Evolutionary conservation across 371 early-diverging fungal genomes (phyloP).

Genomic region (Caulochytrium protostelioides): DNA sequence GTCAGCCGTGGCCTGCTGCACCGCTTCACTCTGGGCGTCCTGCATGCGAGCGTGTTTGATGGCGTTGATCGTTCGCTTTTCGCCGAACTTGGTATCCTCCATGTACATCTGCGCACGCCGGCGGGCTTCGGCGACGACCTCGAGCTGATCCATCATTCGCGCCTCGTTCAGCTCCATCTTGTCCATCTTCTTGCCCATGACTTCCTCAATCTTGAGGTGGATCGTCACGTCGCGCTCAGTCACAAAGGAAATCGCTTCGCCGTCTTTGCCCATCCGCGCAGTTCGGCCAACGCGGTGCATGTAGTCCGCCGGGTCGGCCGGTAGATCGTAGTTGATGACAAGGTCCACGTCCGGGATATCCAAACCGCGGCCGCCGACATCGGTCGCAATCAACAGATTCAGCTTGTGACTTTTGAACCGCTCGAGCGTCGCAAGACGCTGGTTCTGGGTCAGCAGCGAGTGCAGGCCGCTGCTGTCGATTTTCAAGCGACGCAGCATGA

Average conservation of each 20-base stretch:
- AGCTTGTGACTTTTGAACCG: slow-evolving; percentile 74
- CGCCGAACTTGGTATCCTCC: slow-evolving; percentile 50
- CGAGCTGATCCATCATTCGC: slow-evolving; percentile 61
- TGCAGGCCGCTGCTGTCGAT: slow-evolving; percentile 76
- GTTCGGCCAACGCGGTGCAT: slow-evolving; percentile 98
- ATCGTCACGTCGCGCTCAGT: slow-evolving; percentile 79
- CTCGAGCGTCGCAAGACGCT: slow-evolving; percentile 70
- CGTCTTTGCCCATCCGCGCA: slow-evolving; percentile 69
- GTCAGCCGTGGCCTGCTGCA: no score
- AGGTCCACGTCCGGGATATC: slow-evolving; percentile 91
- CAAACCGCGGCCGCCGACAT: slow-evolving; percentile 94
- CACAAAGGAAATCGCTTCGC: slow-evolving; percentile 74
- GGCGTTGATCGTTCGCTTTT: slow-evolving; percentile 28
- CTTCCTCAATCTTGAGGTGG: slow-evolving; percentile 62
- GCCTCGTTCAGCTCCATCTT: slow-evolving; percentile 38
- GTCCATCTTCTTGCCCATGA: slow-evolving; percentile 50
- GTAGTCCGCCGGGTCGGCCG: slow-evolving; percentile 93
- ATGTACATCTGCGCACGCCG: slow-evolving; percentile 16
- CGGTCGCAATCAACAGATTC: slow-evolving; percentile 80
- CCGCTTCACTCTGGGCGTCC: no score
- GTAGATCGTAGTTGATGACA: slow-evolving; percentile 93
- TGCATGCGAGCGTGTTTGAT: no score
- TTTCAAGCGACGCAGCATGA: slow-evolving; percentile 69
- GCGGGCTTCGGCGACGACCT: background rate
- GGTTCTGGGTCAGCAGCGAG: slow-evolving; percentile 76